These are phyloP conservation scores for Gyromitra esculenta DNA, from an alignment of 2,329 filamentous ascomycete genomes.

Conservation along the genomic window DNA sequence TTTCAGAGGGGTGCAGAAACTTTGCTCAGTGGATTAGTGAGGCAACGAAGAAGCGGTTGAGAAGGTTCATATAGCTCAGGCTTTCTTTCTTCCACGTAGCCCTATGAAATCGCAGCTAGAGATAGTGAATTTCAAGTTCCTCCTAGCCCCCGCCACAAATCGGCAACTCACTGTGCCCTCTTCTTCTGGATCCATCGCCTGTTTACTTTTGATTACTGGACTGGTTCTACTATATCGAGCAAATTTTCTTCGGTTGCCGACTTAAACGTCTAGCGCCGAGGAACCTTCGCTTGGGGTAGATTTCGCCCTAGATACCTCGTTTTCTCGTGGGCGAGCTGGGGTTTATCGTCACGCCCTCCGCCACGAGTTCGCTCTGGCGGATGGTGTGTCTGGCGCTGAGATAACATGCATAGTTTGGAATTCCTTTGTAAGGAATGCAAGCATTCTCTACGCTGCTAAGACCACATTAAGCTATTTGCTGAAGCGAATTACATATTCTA, in stretches of 20 bases:
- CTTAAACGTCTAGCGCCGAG: constrained; percentile 35
- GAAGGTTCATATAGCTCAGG: constrained; percentile 26
- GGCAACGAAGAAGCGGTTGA: background rate
- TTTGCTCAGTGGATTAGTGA: background rate
- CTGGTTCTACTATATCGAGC: background rate
- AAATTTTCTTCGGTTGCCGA: constrained; percentile 29
- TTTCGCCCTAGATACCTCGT: background rate
- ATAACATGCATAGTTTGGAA: constrained; percentile 19
- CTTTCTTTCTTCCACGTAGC: background rate
- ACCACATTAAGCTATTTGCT: constrained; percentile 11
- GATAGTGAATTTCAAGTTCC: constrained; percentile 18
- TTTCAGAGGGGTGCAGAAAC: background rate
- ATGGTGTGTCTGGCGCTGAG: constrained; percentile 34
- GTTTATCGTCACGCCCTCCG: constrained; percentile 20
- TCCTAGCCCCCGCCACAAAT: background rate
- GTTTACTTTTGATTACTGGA: background rate
- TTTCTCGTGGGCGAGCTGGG: constrained; percentile 27
- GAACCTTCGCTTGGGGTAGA: background rate
- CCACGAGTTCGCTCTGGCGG: constrained; percentile 37
- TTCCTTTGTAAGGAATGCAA: constrained; percentile 13
- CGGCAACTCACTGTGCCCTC: background rate
- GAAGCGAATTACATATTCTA: background rate
- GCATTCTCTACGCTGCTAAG: constrained; percentile 22
- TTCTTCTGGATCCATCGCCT: background rate
- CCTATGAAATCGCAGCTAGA: background rate